A percentile compares a stretch with the other conserved stretches of the same genome.
Evolutionary conservation across 2,329 filamentous ascomycete species (phyloP).

Genomic region (Xylaria sp.): DNA sequence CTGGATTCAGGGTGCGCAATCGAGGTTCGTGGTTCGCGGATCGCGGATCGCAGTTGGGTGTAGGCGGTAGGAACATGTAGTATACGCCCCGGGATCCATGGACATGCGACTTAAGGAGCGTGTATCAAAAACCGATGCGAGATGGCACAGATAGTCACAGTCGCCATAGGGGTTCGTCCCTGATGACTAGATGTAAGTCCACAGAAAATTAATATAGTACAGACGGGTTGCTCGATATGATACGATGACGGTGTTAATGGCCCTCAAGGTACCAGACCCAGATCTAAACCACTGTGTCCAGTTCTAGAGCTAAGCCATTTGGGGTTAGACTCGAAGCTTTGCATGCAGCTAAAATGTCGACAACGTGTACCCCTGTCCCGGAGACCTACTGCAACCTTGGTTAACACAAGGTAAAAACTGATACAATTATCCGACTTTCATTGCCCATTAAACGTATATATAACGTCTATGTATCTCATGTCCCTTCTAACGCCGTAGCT

Average conservation of each 20-base stretch:
- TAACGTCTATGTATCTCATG: background rate
- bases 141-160: background rate
- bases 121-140: background rate
- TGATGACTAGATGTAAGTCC: background rate
- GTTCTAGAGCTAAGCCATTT: slow-evolving; percentile 14
- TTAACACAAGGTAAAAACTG: too few species aligned
- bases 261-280: slow-evolving; percentile 34
- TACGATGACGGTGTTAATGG: slow-evolving; percentile 22
- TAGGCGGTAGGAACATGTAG: background rate
- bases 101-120: slow-evolving; percentile 24
- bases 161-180: slow-evolving; percentile 16
- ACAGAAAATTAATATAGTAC: slow-evolving; percentile 3
- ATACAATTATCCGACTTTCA: background rate
- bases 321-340: slow-evolving; percentile 6
- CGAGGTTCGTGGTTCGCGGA: slow-evolving; percentile 18
- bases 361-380: background rate
- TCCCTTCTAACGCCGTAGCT: slow-evolving; percentile 21
- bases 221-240: background rate
- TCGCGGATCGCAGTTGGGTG: slow-evolving; percentile 14
- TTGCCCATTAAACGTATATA: background rate
- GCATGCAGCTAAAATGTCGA: slow-evolving; percentile 3
- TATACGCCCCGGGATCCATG: slow-evolving; percentile 19
- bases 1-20: slow-evolving; percentile 23
- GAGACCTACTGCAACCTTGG: background rate
- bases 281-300: slow-evolving; percentile 25